Evolutionary conservation across 306 rosid genomes (phyloP), one percentile per base, ranked within the genome.

Genomic region (Malus fusca): DNA sequence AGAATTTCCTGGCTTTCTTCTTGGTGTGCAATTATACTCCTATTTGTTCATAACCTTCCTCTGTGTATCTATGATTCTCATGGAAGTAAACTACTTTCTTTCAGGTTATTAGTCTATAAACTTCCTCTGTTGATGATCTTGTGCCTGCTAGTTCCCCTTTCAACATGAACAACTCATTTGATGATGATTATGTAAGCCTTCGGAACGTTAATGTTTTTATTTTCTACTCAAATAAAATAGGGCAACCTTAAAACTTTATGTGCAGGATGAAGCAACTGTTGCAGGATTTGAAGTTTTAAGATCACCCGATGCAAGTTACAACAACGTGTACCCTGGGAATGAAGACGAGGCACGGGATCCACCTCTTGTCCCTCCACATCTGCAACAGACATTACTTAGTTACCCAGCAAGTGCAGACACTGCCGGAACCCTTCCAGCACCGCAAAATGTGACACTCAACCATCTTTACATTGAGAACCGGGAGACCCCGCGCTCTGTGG

Each of bases 321-420:
- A 85, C 80, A 96, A 88, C 28, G 71, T n/a, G n/a, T 92, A 84
- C 79, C 81, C 86, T 4, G 91, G 85, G 69, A 89, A 68, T 69
- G 98, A 92, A 73, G 99, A 96, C 2, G 98, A 92, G 66, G 83
- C 93, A 10, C 88, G 85, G n/a, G 99, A 96, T 81, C 99, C 99
- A 17, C 98, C 98, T 22, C 14, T 76, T 44, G 88, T 80, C 69
- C 99, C 99, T 18, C 80, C 97, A 37, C 97, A 96, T 85, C 78
- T 96, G 82, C 97, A 87, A 55, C 91, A 88, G 80, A 75, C 87
- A 33, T 72, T 90, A 78, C 85, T 92, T 51, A 66, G 83, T 58
- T 79, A 87, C 71, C 93, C 97, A 17, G 77, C 89, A 18, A 83
- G 78, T 71, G 70, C 83, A 64, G 96, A 87, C 77, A 19, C 75